These are phyloP conservation scores for Actinomucor elegans DNA, from an alignment of 371 early-diverging fungal species.

Conservation along the genomic window DNA sequence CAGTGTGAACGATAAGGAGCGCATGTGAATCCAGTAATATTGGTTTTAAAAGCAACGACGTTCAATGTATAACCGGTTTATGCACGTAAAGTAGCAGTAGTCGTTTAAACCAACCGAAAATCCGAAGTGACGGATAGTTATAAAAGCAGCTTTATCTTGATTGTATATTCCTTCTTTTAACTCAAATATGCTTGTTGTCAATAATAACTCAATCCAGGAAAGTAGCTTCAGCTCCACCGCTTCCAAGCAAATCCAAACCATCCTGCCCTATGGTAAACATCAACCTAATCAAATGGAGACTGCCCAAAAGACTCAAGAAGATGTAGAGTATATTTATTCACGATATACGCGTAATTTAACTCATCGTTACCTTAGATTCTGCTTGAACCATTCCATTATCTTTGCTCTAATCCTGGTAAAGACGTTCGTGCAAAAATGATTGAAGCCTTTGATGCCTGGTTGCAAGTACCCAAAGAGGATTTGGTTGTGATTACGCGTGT, in stretches of 20 bases:
- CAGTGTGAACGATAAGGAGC: too few relatives aligned
- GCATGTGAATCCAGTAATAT: too few relatives aligned
- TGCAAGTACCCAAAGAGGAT: slow-evolving; percentile 71
- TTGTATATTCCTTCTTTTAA: too few relatives aligned
- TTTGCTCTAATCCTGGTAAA: slow-evolving; percentile 85
- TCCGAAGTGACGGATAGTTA: too few relatives aligned
- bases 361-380: slow-evolving; percentile 45
- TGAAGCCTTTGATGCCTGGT: slow-evolving; percentile 88
- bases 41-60: too few relatives aligned
- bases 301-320: slow-evolving; percentile 14
- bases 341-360: not conserved
- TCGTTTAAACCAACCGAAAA: too few relatives aligned
- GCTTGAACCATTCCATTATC: slow-evolving; percentile 85
- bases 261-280: slow-evolving; percentile 18
- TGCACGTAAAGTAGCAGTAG: too few relatives aligned
- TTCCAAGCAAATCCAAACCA: slow-evolving; percentile 9
- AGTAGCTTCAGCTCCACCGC: slow-evolving; percentile 4
- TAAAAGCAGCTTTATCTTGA: too few relatives aligned
- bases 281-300: slow-evolving; percentile 3
- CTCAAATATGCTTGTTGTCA: too few relatives aligned
- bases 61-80: too few relatives aligned
- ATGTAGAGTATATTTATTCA: slow-evolving; percentile 1
- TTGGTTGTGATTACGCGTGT: slow-evolving; percentile 77
- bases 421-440: slow-evolving; percentile 89
- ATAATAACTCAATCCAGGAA: slow-evolving; percentile 4